These are phyloP conservation scores for Dissoconium aciculare DNA, from an alignment of 2,329 filamentous ascomycete genomes.

Conservation along the genomic window DNA sequence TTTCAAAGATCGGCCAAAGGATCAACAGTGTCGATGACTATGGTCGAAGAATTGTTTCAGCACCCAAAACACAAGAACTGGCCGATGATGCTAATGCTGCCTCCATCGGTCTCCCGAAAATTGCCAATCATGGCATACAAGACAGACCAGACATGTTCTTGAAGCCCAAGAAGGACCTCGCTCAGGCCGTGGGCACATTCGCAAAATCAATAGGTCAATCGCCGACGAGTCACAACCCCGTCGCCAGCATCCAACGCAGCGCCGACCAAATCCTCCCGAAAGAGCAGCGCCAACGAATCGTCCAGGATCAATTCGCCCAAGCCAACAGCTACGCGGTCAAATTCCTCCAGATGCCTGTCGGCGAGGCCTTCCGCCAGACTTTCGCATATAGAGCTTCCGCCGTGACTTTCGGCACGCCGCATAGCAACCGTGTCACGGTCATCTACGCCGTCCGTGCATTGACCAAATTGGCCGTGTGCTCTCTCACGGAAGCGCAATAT, in stretches of 20 bases:
- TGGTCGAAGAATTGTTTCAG: neutral
- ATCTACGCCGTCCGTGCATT: slow-evolving; percentile 56
- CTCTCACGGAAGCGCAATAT: slow-evolving; percentile 64
- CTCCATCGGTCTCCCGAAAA: slow-evolving; percentile 14
- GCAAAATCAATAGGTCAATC: slow-evolving; percentile 36
- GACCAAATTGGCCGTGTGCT: slow-evolving; percentile 48
- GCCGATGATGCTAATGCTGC: no score
- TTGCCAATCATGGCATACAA: slow-evolving; percentile 15
- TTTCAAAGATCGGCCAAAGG: slow-evolving; percentile 52
- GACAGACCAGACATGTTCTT: slow-evolving; percentile 15
- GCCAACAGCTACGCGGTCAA: slow-evolving; percentile 29
- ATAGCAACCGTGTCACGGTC: slow-evolving; percentile 53
- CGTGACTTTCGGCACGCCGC: slow-evolving; percentile 58
- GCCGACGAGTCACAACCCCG: slow-evolving; percentile 24
- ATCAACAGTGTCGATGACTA: slow-evolving; percentile 37
- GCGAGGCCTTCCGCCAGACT: slow-evolving; percentile 54
- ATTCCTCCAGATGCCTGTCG: slow-evolving; percentile 40
- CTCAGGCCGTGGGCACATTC: slow-evolving; percentile 28
- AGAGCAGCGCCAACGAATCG: slow-evolving; percentile 39
- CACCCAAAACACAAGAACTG: slow-evolving; percentile 10
- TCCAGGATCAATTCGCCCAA: slow-evolving; percentile 35
- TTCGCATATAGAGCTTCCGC: slow-evolving; percentile 50
- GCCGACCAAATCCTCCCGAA: slow-evolving; percentile 19
- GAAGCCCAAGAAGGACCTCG: slow-evolving; percentile 9
- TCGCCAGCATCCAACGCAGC: slow-evolving; percentile 21